Evolutionary conservation across 1,284 basidiomycete species (phyloP).

Genomic region (Veloboletus limbatus): DNA sequence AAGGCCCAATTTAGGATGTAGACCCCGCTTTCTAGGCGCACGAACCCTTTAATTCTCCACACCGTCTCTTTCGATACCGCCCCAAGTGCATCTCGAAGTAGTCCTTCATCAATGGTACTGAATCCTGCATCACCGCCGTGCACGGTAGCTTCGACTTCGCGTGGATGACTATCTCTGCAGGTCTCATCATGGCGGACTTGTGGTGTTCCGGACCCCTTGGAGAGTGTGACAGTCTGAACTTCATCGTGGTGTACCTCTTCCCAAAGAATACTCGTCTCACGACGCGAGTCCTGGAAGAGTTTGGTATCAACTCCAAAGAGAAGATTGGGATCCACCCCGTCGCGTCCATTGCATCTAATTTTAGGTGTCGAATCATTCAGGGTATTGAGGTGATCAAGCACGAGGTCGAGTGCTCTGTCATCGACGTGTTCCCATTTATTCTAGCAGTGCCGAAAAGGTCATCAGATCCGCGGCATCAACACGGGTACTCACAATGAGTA

Average conservation of each 20-base stretch:
- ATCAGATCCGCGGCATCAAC: conserved; percentile 1
- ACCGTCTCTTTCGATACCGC: conserved; percentile 63
- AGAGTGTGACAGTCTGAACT: conserved; percentile 74
- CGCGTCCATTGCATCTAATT: conserved; percentile 62
- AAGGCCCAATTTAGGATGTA: conserved; percentile 90
- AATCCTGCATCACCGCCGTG: neutral
- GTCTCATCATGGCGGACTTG: conserved; percentile 28
- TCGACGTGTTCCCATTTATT: conserved; percentile 87
- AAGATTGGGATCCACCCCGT: conserved; percentile 68
- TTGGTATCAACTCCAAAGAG: conserved; percentile 84
- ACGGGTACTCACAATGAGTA: conserved; percentile 66
- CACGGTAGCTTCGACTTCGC: neutral
- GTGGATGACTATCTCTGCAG: conserved; percentile 12
- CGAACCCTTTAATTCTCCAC: conserved; percentile 83
- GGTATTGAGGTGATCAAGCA: conserved; percentile 84
- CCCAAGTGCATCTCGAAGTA: conserved; percentile 46
- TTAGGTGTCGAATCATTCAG: conserved; percentile 88
- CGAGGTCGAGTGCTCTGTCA: conserved; percentile 73
- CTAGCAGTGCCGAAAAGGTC: conserved; percentile 34
- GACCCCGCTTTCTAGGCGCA: conserved; percentile 49
- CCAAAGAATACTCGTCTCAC: neutral
- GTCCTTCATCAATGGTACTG: conserved; percentile 30
- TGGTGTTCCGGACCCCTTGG: conserved; percentile 37
- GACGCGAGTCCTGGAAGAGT: conserved; percentile 49
- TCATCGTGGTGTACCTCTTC: conserved; percentile 62